Percentiles rank a stretch among this genome's conserved stretches.
Conservation (phyloP, 2,329 filamentous ascomycete genomes). For the Colletotrichum navitas region DNA sequence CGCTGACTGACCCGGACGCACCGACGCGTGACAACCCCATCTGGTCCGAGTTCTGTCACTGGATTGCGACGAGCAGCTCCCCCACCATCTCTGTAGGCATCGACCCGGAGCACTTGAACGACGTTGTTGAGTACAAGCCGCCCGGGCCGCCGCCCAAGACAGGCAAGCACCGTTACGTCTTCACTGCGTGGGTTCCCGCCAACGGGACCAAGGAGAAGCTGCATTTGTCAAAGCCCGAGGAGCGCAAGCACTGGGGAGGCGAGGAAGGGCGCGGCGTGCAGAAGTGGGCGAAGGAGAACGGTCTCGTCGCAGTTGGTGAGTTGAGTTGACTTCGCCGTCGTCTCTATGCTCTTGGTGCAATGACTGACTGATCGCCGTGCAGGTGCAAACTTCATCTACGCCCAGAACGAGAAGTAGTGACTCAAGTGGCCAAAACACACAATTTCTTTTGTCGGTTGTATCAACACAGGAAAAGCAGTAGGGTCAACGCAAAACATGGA, state of each 20-base stretch:
- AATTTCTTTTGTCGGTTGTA: not conserved
- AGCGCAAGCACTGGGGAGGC: constrained; percentile 57
- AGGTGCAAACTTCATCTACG: constrained; percentile 60
- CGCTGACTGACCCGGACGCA: constrained; percentile 59
- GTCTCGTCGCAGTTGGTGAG: constrained; percentile 57
- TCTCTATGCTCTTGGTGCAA: not conserved
- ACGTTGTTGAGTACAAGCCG: constrained; percentile 57
- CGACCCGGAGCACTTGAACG: constrained; percentile 47
- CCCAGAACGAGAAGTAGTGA: constrained; percentile 55
- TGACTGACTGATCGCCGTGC: constrained; percentile 32
- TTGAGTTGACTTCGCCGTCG: constrained; percentile 18
- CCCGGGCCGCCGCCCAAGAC: constrained; percentile 57
- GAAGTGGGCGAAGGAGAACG: constrained; percentile 57
- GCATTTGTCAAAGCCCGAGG: constrained; percentile 51
- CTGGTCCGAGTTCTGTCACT: constrained; percentile 62
- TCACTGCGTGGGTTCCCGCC: constrained; percentile 54
- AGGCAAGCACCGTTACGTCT: constrained; percentile 59
- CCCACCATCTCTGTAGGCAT: constrained; percentile 39
- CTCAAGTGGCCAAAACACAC: too few species aligned
- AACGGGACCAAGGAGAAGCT: constrained; percentile 55
- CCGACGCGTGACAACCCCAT: constrained; percentile 57
- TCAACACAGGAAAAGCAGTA: not conserved
- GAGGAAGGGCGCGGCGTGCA: constrained; percentile 53
- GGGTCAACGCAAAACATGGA: not conserved
- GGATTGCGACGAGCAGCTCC: constrained; percentile 55